phyloP scores from a whole-genome alignment of 2,329 filamentous ascomycete species.

The Elsinoe arachidis region DNA sequence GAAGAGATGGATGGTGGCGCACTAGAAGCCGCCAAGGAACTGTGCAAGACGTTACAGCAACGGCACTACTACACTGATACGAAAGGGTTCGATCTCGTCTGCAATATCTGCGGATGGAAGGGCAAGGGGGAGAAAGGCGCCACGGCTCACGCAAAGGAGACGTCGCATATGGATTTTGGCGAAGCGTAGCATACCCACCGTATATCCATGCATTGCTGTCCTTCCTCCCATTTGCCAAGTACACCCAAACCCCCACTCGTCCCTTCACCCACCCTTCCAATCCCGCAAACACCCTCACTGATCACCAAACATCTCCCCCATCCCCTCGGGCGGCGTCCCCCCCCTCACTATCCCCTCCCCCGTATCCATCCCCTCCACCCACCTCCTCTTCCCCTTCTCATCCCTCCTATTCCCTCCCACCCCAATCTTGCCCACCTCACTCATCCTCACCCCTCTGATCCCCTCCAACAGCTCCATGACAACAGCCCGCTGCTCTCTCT shows the following conservation, averaged over 20 bases:
- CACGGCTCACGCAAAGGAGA: conserved; percentile 52
- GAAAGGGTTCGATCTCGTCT: conserved; percentile 66
- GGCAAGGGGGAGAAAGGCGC: conserved; percentile 59
- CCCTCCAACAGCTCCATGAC: conserved; percentile 79
- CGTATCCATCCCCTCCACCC: conserved; percentile 36
- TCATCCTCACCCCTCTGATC: conserved; percentile 81
- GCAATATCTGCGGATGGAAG: conserved; percentile 62
- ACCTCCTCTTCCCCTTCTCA: conserved; percentile 36
- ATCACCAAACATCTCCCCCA: conserved; percentile 45
- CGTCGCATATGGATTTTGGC: conserved; percentile 50
- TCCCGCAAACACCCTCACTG: neutral
- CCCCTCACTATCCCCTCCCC: conserved; percentile 34
- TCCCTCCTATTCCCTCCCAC: conserved; percentile 28
- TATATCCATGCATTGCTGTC: neutral
- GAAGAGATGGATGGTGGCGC: conserved; percentile 43
- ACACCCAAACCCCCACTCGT: neutral
- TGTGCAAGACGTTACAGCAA: conserved; percentile 53
- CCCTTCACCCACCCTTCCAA: too few relatives aligned
- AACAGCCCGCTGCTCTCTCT: conserved; percentile 70
- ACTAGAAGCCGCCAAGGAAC: conserved; percentile 48
- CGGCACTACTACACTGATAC: conserved; percentile 87
- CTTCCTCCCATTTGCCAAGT: neutral
- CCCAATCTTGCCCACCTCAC: conserved; percentile 78
- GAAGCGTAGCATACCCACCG: conserved; percentile 28
- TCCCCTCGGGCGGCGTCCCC: conserved; percentile 41